These are phyloP conservation scores for Rhizopogon vulgaris DNA, from an alignment of 768 basidiomycete genomes.

Conservation along the genomic window DNA sequence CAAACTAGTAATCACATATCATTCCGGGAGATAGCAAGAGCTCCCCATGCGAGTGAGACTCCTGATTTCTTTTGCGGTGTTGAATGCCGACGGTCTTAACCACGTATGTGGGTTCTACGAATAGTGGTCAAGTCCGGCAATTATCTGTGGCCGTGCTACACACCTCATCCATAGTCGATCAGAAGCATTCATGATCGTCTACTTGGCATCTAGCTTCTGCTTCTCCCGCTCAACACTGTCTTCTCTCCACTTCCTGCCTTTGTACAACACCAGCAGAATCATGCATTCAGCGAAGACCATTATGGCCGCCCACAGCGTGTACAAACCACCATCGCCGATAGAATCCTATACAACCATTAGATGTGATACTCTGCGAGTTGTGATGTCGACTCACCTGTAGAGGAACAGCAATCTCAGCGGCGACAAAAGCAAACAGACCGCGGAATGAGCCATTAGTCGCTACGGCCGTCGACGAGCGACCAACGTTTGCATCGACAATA, in stretches of 20 bases:
- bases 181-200: background rate
- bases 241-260: conserved; percentile 57
- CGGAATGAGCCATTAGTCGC: conserved; percentile 75
- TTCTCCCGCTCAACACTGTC: conserved; percentile 39
- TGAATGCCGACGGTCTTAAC: too few relatives aligned
- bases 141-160: background rate
- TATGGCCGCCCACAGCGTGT: conserved; percentile 42
- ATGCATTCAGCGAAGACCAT: conserved; percentile 46
- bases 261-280: conserved; percentile 51
- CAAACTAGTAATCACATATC: too few relatives aligned
- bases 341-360: background rate
- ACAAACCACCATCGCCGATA: conserved; percentile 25
- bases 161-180: background rate
- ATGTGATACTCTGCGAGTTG: background rate
- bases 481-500: conserved; percentile 80
- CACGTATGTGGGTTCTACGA: too few relatives aligned
- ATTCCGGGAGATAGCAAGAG: too few relatives aligned
- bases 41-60: too few relatives aligned
- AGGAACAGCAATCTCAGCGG: conserved; percentile 73
- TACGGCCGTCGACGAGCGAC: conserved; percentile 71
- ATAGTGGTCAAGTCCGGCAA: background rate
- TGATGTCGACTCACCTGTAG: conserved; percentile 37
- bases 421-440: conserved; percentile 61
- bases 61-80: too few relatives aligned
- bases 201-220: conserved; percentile 1